These are phyloP conservation scores for Naematelia encephala DNA, from an alignment of 768 basidiomycete genomes.

Conservation along the genomic window DNA sequence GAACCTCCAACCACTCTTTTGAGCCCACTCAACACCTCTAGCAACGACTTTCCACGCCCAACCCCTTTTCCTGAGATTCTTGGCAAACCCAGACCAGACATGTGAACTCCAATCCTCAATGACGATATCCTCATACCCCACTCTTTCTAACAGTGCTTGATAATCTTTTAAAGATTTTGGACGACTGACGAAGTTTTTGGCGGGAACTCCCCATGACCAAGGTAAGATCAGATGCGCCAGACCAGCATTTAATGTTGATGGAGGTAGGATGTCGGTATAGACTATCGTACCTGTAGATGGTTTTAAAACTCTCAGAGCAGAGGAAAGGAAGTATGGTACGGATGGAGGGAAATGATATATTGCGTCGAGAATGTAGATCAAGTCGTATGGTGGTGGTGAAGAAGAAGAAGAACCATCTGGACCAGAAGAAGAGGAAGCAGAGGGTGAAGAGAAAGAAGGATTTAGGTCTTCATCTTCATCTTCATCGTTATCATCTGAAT, in stretches of 20 bases:
- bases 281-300: constrained; percentile 26
- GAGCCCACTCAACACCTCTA: constrained; percentile 9
- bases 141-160: constrained; percentile 11
- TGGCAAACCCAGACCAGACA: constrained; percentile 31
- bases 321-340: constrained; percentile 21
- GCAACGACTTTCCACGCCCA: constrained; percentile 27
- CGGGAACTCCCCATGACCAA: constrained; percentile 24
- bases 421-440: too few species aligned
- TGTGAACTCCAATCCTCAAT: constrained; percentile 37
- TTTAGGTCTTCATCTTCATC: constrained; percentile 5
- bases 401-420: neutral
- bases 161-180: constrained; percentile 19
- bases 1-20: constrained; percentile 32
- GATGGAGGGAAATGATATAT: constrained; percentile 44
- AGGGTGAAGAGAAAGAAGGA: neutral
- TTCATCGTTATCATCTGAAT: constrained; percentile 17
- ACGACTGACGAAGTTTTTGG: constrained; percentile 21
- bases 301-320: constrained; percentile 10
- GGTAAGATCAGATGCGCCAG: constrained; percentile 25
- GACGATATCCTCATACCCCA: constrained; percentile 25
- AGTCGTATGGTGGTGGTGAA: constrained; percentile 30
- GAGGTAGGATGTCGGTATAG: constrained; percentile 41
- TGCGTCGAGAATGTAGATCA: constrained; percentile 43
- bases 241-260: constrained; percentile 8
- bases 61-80: constrained; percentile 17